phyloP scores from a whole-genome alignment of 495 filamentous ascomycete genomes.

The Penicillium malachiteum region DNA sequence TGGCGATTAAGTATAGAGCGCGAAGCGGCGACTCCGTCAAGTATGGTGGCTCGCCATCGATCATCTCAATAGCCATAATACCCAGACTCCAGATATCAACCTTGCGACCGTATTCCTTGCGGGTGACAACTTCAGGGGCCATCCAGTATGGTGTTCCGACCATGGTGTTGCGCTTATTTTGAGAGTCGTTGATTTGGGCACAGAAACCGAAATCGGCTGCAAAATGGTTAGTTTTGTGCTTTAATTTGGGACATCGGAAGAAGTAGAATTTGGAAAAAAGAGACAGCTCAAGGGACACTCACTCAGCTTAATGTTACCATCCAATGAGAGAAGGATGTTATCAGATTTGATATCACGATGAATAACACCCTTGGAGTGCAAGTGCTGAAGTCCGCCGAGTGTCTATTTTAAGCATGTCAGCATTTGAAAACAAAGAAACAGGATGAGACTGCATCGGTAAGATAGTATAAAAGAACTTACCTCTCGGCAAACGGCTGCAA shows the following conservation, averaged over 20 bases:
- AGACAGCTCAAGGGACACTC: slow-evolving; percentile 36
- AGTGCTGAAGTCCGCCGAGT: slow-evolving; percentile 84
- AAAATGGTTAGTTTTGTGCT: slow-evolving; percentile 28
- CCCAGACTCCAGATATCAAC: slow-evolving; percentile 98
- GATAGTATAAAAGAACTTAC: slow-evolving; percentile 37
- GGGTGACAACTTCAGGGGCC: slow-evolving; percentile 95
- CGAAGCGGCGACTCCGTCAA: slow-evolving; percentile 91
- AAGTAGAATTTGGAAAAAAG: neutral
- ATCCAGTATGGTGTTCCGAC: slow-evolving; percentile 99
- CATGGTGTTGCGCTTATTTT: slow-evolving; percentile 98
- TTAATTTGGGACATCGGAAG: neutral
- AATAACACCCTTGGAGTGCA: slow-evolving; percentile 97
- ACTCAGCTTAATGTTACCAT: slow-evolving; percentile 98
- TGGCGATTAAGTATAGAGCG: slow-evolving; percentile 93
- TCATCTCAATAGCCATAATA: slow-evolving; percentile 99
- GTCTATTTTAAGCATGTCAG: slow-evolving; percentile 49
- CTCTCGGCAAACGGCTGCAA: slow-evolving; percentile 92
- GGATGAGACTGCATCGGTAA: neutral
- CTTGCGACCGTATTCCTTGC: slow-evolving; percentile 97
- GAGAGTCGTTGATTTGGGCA: slow-evolving; percentile 95
- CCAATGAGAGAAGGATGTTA: slow-evolving; percentile 91
- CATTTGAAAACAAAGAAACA: neutral
- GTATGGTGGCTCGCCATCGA: slow-evolving; percentile 97
- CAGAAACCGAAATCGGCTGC: slow-evolving; percentile 98
- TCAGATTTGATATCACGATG: slow-evolving; percentile 99